phyloP scores from a whole-genome alignment of 768 basidiomycete genomes.

The Nidularia sp. region DNA sequence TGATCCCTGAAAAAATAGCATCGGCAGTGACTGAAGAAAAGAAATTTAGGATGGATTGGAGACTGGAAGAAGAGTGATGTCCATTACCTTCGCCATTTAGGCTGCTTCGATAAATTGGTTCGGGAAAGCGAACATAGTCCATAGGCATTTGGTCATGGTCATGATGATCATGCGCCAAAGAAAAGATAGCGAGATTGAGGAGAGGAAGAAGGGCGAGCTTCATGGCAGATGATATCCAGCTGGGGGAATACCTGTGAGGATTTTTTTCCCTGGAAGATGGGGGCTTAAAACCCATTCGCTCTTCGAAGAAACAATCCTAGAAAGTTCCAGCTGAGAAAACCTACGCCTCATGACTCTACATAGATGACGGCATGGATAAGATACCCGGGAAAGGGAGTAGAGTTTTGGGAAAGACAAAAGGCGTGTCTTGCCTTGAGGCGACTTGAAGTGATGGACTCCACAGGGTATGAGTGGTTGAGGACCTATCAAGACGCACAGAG shows the following conservation, averaged over 20 bases:
- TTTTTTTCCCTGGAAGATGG: neutral
- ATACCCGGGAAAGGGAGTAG: constrained; percentile 12
- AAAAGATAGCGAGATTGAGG: constrained; percentile 17
- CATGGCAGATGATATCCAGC: constrained; percentile 10
- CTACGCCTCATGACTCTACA: constrained; percentile 1
- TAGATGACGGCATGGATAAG: constrained; percentile 14
- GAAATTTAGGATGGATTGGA: neutral
- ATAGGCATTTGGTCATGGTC: constrained; percentile 56
- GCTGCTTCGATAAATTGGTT: constrained; percentile 47
- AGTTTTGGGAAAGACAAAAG: constrained; percentile 10
- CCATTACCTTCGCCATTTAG: constrained; percentile 51
- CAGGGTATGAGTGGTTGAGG: constrained; percentile 9
- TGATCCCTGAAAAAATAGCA: constrained; percentile 77
- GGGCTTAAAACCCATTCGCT: neutral
- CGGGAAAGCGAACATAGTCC: constrained; percentile 65
- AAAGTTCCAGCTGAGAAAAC: neutral
- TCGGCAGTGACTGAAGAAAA: constrained; percentile 65
- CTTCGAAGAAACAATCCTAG: neutral
- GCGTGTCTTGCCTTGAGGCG: constrained; percentile 53
- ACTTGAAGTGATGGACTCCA: constrained; percentile 42
- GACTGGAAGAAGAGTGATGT: neutral
- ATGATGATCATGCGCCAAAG: constrained; percentile 33
- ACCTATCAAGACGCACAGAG: constrained; percentile 11
- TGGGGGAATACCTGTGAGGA: neutral
- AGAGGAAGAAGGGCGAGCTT: constrained; percentile 15